Conservation (phyloP, 192 early-diverging fungal species). For the Paraglomus occultum region DNA sequence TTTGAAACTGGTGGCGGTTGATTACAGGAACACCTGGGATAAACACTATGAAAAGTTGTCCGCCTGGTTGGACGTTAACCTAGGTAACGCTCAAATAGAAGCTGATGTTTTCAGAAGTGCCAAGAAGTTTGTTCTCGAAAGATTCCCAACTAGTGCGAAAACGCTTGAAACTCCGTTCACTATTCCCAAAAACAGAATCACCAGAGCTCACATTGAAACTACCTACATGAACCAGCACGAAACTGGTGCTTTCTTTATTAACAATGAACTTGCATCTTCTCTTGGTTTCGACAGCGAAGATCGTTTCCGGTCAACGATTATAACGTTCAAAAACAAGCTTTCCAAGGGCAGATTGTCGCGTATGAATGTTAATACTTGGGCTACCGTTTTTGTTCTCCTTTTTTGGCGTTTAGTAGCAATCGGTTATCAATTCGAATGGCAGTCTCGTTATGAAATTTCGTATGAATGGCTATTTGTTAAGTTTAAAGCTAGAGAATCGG, state of each 20-base stretch:
- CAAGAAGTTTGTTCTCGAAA: no score
- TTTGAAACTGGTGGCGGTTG: no score
- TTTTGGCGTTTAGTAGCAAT: constrained; percentile 18
- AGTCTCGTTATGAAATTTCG: background rate
- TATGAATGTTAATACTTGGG: background rate
- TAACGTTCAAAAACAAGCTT: background rate
- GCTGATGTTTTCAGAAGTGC: no score
- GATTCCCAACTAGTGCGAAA: no score
- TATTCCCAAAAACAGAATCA: no score
- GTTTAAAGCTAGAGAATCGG: constrained; percentile 12
- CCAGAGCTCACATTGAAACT: no score
- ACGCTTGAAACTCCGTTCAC: no score
- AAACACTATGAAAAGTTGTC: no score
- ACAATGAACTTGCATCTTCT: constrained; percentile 5
- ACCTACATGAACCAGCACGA: no score
- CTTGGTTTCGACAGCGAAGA: constrained; percentile 12
- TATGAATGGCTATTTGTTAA: constrained; percentile 23
- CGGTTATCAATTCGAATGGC: constrained; percentile 10
- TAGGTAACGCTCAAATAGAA: no score
- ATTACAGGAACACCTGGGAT: no score
- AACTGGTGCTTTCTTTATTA: constrained; percentile 4
- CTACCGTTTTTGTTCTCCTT: constrained; percentile 1
- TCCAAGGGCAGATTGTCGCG: background rate
- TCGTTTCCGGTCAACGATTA: background rate
- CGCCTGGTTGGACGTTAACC: no score